These are phyloP conservation scores for Leptographium wingfieldii DNA, from an alignment of 2,329 filamentous ascomycete species.

Conservation along the genomic window DNA sequence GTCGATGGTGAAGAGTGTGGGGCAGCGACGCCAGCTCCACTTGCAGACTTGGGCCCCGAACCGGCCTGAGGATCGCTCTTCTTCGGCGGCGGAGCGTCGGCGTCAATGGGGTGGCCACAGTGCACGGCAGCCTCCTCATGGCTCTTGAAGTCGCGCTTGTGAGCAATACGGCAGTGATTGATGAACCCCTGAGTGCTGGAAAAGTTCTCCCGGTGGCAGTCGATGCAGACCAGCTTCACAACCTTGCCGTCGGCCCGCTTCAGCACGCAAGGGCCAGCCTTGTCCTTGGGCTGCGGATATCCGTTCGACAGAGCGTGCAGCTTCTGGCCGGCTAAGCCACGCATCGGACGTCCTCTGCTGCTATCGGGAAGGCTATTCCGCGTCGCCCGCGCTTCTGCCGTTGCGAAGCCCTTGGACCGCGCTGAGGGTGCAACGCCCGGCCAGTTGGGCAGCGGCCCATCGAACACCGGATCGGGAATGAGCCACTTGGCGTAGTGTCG, in stretches of 20 bases:
- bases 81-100: slow-evolving; percentile 38
- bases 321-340: slow-evolving; percentile 44
- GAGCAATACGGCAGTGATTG: slow-evolving; percentile 95
- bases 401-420: slow-evolving; percentile 29
- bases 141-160: slow-evolving; percentile 86
- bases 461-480: slow-evolving; percentile 76
- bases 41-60: not conserved
- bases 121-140: slow-evolving; percentile 87
- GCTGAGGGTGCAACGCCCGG: slow-evolving; percentile 26
- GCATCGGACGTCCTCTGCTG: slow-evolving; percentile 37
- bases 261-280: slow-evolving; percentile 69
- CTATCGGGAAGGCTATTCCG: slow-evolving; percentile 58
- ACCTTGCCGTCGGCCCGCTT: slow-evolving; percentile 75
- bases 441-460: slow-evolving; percentile 46
- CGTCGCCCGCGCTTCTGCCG: slow-evolving; percentile 62
- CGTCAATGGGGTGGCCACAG: slow-evolving; percentile 72
- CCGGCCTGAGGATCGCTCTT: not conserved
- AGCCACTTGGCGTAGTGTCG: slow-evolving; percentile 95
- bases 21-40: not conserved
- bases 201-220: slow-evolving; percentile 84
- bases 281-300: slow-evolving; percentile 64
- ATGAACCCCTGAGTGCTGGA: slow-evolving; percentile 98
- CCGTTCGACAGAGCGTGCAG: slow-evolving; percentile 58
- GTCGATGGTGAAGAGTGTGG: not conserved
- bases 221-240: slow-evolving; percentile 81